phyloP scores from a whole-genome alignment of 257 asterid species.

The Solanum sitiens region DNA sequence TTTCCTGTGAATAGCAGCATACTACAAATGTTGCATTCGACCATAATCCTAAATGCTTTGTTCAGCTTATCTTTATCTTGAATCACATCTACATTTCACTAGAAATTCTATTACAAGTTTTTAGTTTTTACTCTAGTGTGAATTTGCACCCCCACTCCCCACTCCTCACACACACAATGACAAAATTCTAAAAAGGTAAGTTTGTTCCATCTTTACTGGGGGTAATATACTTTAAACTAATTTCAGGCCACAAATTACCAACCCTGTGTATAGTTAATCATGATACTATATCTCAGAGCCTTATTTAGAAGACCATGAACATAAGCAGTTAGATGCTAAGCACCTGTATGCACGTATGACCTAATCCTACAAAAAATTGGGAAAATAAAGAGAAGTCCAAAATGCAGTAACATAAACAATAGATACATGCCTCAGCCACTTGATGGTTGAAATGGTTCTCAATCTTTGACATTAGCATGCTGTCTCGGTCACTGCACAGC shows the following conservation, averaged over 20 bases:
- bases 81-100: neutral
- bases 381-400: neutral
- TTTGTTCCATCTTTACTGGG: neutral
- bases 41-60: neutral
- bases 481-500: conserved; percentile 20
- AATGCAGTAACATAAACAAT: neutral
- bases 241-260: neutral
- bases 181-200: neutral
- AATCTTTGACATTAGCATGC: conserved; percentile 36
- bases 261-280: neutral
- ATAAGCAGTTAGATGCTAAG: neutral
- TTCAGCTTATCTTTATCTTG: neutral
- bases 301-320: neutral
- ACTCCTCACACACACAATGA: neutral
- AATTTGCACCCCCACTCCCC: neutral
- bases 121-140: neutral
- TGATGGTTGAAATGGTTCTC: conserved; percentile 40
- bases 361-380: neutral
- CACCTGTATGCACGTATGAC: neutral
- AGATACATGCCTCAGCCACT: conserved; percentile 31
- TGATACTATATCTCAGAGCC: neutral
- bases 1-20: neutral
- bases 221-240: neutral
- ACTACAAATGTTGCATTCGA: neutral
- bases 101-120: neutral